A percentile compares a stretch with the other conserved stretches of the same genome.
These are phyloP conservation scores for Dioscorea alata DNA, from an alignment of 106 monocot species.

Conservation along the genomic window DNA sequence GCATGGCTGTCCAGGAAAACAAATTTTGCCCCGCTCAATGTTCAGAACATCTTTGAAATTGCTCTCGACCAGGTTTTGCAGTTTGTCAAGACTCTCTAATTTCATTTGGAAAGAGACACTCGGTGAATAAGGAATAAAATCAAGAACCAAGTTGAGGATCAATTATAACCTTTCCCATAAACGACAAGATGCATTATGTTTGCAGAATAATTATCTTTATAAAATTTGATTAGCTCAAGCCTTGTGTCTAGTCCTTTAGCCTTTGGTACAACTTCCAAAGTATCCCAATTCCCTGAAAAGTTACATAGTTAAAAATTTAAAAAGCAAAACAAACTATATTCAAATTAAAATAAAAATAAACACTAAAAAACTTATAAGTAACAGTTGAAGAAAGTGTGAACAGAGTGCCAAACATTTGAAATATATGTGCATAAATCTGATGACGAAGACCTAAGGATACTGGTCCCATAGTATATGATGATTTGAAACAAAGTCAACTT, in stretches of 20 bases:
- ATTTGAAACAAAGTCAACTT: too few relatives aligned
- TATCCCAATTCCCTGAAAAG: conserved; percentile 82
- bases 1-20: conserved; percentile 78
- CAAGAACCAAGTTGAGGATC: neutral
- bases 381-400: too few relatives aligned
- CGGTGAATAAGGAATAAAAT: neutral
- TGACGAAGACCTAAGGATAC: too few relatives aligned
- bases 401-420: too few relatives aligned
- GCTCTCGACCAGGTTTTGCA: conserved; percentile 68
- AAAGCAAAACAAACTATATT: too few relatives aligned
- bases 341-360: too few relatives aligned
- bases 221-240: conserved; percentile 71
- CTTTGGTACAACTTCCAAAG: conserved; percentile 77
- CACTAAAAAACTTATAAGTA: too few relatives aligned
- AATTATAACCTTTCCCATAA: conserved; percentile 74
- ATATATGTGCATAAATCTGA: too few relatives aligned
- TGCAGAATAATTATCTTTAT: conserved; percentile 77
- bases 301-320: too few relatives aligned
- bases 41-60: conserved; percentile 60
- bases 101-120: conserved; percentile 2
- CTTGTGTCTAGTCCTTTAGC: conserved; percentile 77
- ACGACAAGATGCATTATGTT: conserved; percentile 94
- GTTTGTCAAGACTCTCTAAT: conserved; percentile 64
- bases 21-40: conserved; percentile 30
- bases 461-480: too few relatives aligned